A percentile compares a stretch with the other conserved stretches of the same genome.
Evolutionary conservation across 2,329 filamentous ascomycete species (phyloP).

Genomic region (Neonectria punicea): DNA sequence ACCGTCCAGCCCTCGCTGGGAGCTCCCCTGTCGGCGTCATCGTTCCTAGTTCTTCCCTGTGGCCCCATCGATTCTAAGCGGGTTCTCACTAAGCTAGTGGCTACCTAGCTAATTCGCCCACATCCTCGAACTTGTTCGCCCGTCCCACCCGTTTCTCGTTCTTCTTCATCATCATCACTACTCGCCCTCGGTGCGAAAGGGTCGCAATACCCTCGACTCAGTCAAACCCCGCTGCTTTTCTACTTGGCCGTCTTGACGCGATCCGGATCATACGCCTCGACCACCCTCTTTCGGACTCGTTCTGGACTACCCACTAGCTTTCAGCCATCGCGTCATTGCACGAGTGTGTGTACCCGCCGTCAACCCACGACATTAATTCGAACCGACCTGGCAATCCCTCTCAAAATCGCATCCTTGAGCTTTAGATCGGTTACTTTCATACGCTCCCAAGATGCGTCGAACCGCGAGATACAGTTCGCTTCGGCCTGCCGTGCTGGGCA

Average conservation of each 20-base stretch:
- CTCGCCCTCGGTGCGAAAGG: slow-evolving; percentile 35
- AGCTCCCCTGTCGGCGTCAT: slow-evolving; percentile 19
- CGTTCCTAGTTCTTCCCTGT: slow-evolving; percentile 4
- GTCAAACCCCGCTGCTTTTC: neutral
- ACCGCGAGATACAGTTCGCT: slow-evolving; percentile 52
- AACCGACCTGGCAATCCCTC: slow-evolving; percentile 2
- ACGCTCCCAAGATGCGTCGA: slow-evolving; percentile 40
- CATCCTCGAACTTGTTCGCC: slow-evolving; percentile 13
- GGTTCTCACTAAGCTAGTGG: neutral
- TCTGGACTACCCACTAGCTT: neutral
- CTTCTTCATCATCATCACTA: slow-evolving; percentile 28
- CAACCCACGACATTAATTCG: neutral
- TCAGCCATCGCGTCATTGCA: neutral
- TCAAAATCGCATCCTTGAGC: slow-evolving; percentile 11
- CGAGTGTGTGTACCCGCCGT: neutral
- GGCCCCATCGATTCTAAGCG: neutral
- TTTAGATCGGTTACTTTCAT: slow-evolving; percentile 5
- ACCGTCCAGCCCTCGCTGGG: neutral
- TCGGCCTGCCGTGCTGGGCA: slow-evolving; percentile 61
- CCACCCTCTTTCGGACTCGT: neutral
- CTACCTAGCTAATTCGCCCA: slow-evolving; percentile 9
- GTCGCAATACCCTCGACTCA: slow-evolving; percentile 20
- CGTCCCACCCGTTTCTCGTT: slow-evolving; percentile 8
- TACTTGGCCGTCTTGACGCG: neutral
- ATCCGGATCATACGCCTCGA: neutral